Base-by-base conservation (phyloP, 2,329 filamentous ascomycete species). In the Penicillium sp. region DNA sequence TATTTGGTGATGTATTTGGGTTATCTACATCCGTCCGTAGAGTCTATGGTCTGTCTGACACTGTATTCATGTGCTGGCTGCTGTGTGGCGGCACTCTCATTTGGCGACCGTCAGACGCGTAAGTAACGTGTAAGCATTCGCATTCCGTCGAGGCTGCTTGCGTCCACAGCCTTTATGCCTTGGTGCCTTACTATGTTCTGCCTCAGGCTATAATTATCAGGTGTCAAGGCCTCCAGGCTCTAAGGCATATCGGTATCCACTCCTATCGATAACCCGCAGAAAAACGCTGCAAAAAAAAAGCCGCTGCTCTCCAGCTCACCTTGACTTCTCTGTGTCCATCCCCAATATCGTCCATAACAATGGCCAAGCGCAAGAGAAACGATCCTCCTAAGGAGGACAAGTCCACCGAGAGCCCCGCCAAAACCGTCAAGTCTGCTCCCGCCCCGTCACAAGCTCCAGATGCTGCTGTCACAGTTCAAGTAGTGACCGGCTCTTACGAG, bases 401-500 rank as follows among this genome's bases (percentile, higher is more conserved):
- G 51, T 5, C 54, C 7, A 46, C 49, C 10, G 58, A 59, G 14
- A 55, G 61, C 30, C 60, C 69, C 18, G 58, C 70, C 30, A 74
- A 74, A 52, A 53, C 60, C 28, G 58, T 64, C 50, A 74, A 74
- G 58, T 57, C 69, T 16, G 56, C 63, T 30, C 52, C 62, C 25
- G 58, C 53, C 5, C 45, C 66, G 27, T 63, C 57, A 41, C 46
- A 64, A 55, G 60, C 64, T 48, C 63, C 68, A 53, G 59, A 60
- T 57, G 58, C 67, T 38, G 60, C 66, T 51, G 39, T 84, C 60
- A 86, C 87, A n/a, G 79, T 97, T 53, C 94, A 97, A 72, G 87
- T 99, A 60, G 81, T 97, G 54, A 87, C 90, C 6, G 94, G 94
- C 43, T 96, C 92, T 47, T 99, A 99, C 74, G 94, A 99, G 69